These are phyloP conservation scores for Ambrosia trifida DNA, from an alignment of 129 eudicot species.

Conservation along the genomic window DNA sequence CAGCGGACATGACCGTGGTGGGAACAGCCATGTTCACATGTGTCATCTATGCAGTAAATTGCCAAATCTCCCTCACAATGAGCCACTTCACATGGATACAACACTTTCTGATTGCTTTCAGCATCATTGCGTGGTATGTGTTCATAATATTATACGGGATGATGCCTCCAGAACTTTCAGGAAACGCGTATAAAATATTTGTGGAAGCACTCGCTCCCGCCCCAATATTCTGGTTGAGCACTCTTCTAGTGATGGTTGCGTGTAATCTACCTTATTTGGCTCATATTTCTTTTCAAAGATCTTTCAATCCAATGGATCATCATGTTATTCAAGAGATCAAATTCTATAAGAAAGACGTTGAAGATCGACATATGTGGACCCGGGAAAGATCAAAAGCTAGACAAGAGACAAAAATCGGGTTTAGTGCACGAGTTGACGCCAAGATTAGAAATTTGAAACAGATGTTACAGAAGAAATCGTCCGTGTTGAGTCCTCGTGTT, in stretches of 20 bases:
- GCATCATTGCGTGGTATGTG: conserved; percentile 68
- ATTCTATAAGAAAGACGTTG: conserved; percentile 68
- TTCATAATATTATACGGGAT: conserved; percentile 67
- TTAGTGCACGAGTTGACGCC: conserved; percentile 59
- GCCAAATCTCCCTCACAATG: conserved; percentile 92
- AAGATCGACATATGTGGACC: conserved; percentile 82
- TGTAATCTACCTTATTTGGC: conserved; percentile 85
- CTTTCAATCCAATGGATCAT: conserved; percentile 89
- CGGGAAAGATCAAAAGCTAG: conserved; percentile 75
- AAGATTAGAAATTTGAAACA: conserved; percentile 60
- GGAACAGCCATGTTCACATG: conserved; percentile 95
- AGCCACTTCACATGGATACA: conserved; percentile 98
- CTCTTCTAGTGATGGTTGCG: conserved; percentile 59
- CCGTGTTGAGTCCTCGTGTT: conserved; percentile 38
- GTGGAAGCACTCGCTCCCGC: conserved; percentile 80
- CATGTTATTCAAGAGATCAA: conserved; percentile 95
- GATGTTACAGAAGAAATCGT: conserved; percentile 64
- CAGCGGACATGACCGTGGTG: conserved; percentile 84
- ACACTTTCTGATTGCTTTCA: conserved; percentile 76
- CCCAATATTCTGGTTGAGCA: conserved; percentile 77
- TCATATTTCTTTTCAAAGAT: conserved; percentile 77
- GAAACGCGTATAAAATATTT: conserved; percentile 58
- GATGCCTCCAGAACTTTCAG: conserved; percentile 44
- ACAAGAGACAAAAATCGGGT: conserved; percentile 50
- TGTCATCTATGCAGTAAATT: conserved; percentile 80